phyloP scores from a whole-genome alignment of 176 grass and related monocot species.

The Dactylis glomerata region DNA sequence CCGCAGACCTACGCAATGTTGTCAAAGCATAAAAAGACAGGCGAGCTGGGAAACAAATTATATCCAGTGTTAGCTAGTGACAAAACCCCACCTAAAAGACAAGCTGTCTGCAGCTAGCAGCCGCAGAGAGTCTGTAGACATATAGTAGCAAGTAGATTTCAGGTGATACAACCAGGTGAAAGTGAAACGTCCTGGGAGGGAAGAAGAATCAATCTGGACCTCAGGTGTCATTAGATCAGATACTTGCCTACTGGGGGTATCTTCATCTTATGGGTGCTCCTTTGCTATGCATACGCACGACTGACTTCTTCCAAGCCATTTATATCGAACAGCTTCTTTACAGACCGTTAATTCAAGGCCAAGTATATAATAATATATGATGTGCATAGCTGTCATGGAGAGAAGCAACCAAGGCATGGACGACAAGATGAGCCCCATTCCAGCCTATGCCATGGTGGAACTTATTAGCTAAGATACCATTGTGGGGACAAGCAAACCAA shows the following conservation, averaged over 20 bases:
- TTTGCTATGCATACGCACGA: background rate
- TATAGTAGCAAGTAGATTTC: background rate
- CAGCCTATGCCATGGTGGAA: conserved; percentile 55
- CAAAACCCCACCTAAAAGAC: conserved; percentile 17
- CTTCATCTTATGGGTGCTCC: conserved; percentile 23
- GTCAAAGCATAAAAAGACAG: conserved; percentile 40
- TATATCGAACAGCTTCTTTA: conserved; percentile 26
- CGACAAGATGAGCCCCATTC: conserved; percentile 54
- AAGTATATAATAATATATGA: conserved; percentile 19
- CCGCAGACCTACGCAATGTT: conserved; percentile 4
- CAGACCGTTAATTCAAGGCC: conserved; percentile 35
- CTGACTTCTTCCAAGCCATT: conserved; percentile 12
- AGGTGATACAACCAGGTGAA: conserved; percentile 1
- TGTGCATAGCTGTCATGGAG: conserved; percentile 46
- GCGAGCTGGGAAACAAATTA: background rate
- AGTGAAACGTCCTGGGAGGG: background rate
- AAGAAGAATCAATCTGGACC: background rate
- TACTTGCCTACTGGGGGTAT: background rate
- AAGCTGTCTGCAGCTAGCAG: conserved; percentile 24
- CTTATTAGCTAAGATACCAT: conserved; percentile 43
- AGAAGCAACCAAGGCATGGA: conserved; percentile 33
- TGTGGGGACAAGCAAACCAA: conserved; percentile 48
- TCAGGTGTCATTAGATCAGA: background rate
- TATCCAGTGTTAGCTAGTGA: conserved; percentile 16
- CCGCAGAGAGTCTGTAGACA: background rate